A percentile compares a stretch with the other conserved stretches of the same genome.
These are phyloP conservation scores for Paecilomyces dactylethromorphus DNA, from an alignment of 2,329 filamentous ascomycete genomes.

Conservation along the genomic window DNA sequence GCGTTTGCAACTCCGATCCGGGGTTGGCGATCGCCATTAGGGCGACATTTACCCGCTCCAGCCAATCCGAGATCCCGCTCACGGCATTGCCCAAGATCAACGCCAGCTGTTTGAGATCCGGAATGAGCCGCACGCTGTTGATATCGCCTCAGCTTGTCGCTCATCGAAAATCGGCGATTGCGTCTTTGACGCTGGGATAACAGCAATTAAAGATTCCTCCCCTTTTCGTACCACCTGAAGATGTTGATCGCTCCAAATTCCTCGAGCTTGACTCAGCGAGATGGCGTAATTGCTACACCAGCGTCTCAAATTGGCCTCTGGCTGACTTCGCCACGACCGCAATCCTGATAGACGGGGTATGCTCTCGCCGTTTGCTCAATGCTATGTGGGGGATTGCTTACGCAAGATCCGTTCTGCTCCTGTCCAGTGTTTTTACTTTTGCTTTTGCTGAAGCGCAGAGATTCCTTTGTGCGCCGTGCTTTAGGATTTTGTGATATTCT, in stretches of 20 bases:
- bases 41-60: background rate
- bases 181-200: background rate
- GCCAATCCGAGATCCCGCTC: background rate
- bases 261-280: constrained; percentile 15
- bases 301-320: constrained; percentile 5
- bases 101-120: background rate
- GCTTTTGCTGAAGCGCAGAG: background rate
- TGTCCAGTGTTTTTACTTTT: background rate
- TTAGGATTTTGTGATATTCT: constrained; percentile 14
- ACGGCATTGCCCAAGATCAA: background rate
- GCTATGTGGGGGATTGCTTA: background rate
- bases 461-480: background rate
- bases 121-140: background rate
- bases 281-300: constrained; percentile 15
- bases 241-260: constrained; percentile 3
- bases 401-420: background rate
- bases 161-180: background rate
- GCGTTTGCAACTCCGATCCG: background rate
- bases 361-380: background rate
- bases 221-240: background rate
- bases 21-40: background rate
- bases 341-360: constrained; percentile 1
- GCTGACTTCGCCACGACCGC: constrained; percentile 5
- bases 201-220: background rate
- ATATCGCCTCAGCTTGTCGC: background rate